These are phyloP conservation scores for Diaporthe helianthi DNA, from an alignment of 2,329 filamentous ascomycete genomes.

Conservation along the genomic window DNA sequence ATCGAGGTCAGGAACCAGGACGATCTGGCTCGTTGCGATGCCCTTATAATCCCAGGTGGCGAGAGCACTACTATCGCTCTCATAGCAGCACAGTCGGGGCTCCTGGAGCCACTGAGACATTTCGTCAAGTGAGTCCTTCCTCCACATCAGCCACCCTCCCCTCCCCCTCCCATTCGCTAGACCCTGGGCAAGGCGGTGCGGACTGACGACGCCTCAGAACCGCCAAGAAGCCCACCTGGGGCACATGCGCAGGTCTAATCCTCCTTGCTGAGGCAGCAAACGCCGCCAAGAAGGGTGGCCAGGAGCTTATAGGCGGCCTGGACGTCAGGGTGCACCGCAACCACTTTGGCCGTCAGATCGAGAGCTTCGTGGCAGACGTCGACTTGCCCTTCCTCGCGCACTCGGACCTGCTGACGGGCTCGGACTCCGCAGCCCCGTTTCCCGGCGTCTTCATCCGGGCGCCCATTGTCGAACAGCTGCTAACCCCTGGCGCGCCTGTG, in stretches of 20 bases:
- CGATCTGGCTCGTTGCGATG: conserved; percentile 78
- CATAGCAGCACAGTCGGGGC: conserved; percentile 79
- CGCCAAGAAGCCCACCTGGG: conserved; percentile 85
- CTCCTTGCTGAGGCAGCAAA: conserved; percentile 88
- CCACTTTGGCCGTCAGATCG: conserved; percentile 91
- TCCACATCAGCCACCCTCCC: background rate
- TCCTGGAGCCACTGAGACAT: conserved; percentile 83
- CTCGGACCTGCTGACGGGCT: conserved; percentile 37
- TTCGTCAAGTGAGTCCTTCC: conserved; percentile 81
- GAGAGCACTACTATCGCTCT: conserved; percentile 95
- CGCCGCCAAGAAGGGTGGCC: conserved; percentile 86
- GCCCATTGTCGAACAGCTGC: conserved; percentile 85
- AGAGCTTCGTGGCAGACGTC: conserved; percentile 84
- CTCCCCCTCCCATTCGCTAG: background rate
- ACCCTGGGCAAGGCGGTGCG: background rate
- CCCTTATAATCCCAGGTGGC: conserved; percentile 88
- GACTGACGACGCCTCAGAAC: conserved; percentile 57
- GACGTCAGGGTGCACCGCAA: conserved; percentile 92
- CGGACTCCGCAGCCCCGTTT: conserved; percentile 59
- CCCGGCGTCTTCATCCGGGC: conserved; percentile 92
- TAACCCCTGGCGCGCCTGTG: conserved; percentile 45
- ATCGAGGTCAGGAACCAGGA: conserved; percentile 79
- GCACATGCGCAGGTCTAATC: conserved; percentile 94
- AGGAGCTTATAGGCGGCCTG: conserved; percentile 91
- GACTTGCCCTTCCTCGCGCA: conserved; percentile 72